Percentiles rank a stretch among this genome's conserved stretches.
phyloP scores from a whole-genome alignment of 2,329 filamentous ascomycete genomes.

The Magnaporthales sp. region DNA sequence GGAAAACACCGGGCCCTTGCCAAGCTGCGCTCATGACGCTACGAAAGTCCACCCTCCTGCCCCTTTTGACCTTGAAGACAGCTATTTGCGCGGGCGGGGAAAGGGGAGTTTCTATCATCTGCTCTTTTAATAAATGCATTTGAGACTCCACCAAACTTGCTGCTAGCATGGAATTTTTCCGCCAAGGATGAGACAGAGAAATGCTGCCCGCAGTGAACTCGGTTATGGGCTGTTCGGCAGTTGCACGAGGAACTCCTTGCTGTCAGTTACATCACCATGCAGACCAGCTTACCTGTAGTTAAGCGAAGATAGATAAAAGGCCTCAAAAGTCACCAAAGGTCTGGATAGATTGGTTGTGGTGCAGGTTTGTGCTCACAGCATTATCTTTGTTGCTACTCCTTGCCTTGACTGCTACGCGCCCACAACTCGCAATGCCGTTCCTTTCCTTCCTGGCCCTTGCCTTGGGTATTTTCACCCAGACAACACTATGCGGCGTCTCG shows the following conservation, averaged over 20 bases:
- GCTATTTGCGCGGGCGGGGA: not conserved
- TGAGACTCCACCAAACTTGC: not conserved
- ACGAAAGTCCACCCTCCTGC: not conserved
- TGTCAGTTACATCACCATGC: not conserved
- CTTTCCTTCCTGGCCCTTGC: not conserved
- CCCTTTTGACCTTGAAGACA: not conserved
- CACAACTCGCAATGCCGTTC: not conserved
- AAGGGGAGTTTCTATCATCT: not conserved
- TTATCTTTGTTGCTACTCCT: not conserved
- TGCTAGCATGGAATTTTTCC: not conserved
- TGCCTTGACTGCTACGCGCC: not conserved
- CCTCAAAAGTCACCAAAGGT: not conserved
- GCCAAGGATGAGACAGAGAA: not conserved
- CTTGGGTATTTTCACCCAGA: not conserved
- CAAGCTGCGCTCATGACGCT: not conserved
- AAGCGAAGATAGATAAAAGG: not conserved
- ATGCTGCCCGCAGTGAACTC: not conserved
- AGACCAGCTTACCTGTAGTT: no score
- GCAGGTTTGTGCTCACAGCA: not conserved
- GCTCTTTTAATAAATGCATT: not conserved
- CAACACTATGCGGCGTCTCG: constrained; percentile 9
- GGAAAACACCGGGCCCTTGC: not conserved
- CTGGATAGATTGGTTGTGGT: not conserved
- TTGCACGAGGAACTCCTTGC: not conserved
- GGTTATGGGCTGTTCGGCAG: not conserved